Conservation (phyloP, 2,329 filamentous ascomycete species). For the Albifimbria verrucaria region DNA sequence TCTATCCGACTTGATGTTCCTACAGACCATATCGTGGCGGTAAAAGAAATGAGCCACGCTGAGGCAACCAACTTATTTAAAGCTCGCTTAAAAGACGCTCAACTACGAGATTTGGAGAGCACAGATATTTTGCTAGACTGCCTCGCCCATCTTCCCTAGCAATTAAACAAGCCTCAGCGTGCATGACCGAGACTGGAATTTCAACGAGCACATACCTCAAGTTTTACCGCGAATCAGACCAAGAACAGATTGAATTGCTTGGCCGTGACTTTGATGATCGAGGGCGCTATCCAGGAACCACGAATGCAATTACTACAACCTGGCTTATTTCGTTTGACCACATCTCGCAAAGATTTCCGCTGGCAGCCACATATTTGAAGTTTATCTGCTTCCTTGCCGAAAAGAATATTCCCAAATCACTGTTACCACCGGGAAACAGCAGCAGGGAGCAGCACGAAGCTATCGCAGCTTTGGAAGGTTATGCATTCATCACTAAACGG, state of each 20-base stretch:
- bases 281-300: slow-evolving; percentile 17
- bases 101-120: too few relatives aligned
- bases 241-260: slow-evolving; percentile 16
- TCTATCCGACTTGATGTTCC: not conserved
- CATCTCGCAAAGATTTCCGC: slow-evolving; percentile 17
- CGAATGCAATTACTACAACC: slow-evolving; percentile 27
- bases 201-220: not conserved
- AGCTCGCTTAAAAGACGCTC: too few relatives aligned
- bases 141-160: too few relatives aligned
- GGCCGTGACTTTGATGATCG: slow-evolving; percentile 27
- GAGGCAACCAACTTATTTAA: not conserved
- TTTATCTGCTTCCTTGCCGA: slow-evolving; percentile 23
- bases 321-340: slow-evolving; percentile 32
- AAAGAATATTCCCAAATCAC: not conserved
- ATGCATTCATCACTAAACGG: slow-evolving; percentile 26
- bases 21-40: not conserved
- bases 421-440: slow-evolving; percentile 11
- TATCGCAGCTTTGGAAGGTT: slow-evolving; percentile 21
- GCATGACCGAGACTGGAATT: not conserved
- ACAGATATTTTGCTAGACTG: too few relatives aligned
- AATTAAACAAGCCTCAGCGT: not conserved
- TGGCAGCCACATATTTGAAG: slow-evolving; percentile 22
- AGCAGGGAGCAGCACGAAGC: slow-evolving; percentile 14
- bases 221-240: slow-evolving; percentile 5
- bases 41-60: not conserved